Base-by-base conservation (phyloP, 2,329 filamentous ascomycete species). In the Trichoderma asperellum region DNA sequence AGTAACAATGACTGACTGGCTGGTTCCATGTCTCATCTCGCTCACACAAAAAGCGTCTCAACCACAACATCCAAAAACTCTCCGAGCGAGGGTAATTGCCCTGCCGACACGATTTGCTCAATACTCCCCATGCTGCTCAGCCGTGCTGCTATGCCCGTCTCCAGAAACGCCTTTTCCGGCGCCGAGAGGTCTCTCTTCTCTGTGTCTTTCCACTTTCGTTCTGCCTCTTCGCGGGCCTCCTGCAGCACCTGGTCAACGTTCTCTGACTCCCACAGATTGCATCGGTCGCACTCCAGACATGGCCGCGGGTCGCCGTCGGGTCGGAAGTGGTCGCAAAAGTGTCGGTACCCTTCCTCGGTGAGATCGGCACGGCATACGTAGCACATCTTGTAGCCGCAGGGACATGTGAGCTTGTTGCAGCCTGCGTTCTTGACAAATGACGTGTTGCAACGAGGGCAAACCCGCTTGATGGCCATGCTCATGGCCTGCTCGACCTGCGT, bases 311-410 rank as follows among this genome's bases (percentile, higher is more conserved):
- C 93, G 0, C 91, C 92, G 71, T 92, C 87, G 11, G 92, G 91
- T 10, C 96, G 87, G 79, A 98, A 98, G 80, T 98, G 96, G 77
- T 97, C 92, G 78, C 96, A 99, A 77, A 97, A 99, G 80, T 99
- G 96, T 49, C 89, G 86, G 79, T 99, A 98, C 0, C 95, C 94
- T 77, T 94, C 91, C 61, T 87, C 83, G 68, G 84, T 83, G 58
- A 91, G 88, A 75, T 93, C 90, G 73, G 91, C 91, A 52, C 96
- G 92, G 79, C 96, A 99, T 58, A 98, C 89, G 77, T 99, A 99
- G 79, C 96, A 99, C 95, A 98, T 98, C 74, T 92, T 91, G 81
- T 98, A 98, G 10, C 96, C 96, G 80, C 96, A 99, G 18, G 94
- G 90, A 77, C 96, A 98, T 6, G 93, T 95, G 52, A 99, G 86